Evolutionary conservation across 345 rosid species (phyloP).

Genomic region (Rhizophora mangle): DNA sequence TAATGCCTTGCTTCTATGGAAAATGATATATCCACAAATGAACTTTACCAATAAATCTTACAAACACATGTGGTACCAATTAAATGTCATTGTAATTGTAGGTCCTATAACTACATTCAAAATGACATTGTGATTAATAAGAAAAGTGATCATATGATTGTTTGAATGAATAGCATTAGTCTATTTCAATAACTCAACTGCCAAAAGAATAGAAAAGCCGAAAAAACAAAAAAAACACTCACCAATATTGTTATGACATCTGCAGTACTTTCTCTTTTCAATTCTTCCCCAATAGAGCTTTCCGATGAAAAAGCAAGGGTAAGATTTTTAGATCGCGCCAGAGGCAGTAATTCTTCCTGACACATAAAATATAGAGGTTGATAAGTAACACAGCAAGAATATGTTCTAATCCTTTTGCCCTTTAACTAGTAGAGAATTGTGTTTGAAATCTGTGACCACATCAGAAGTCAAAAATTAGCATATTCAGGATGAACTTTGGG

Average conservation of each 20-base stretch:
- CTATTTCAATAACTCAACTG: not conserved
- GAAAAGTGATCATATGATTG: too few relatives aligned
- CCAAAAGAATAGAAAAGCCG: conserved; percentile 4
- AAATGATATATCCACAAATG: too few relatives aligned
- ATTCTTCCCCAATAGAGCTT: conserved; percentile 91
- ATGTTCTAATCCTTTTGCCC: not conserved
- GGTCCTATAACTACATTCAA: too few relatives aligned
- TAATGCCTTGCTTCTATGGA: too few relatives aligned
- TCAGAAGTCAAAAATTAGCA: not conserved
- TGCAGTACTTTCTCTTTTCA: conserved; percentile 96
- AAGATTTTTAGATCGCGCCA: conserved; percentile 67
- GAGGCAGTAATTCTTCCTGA: conserved; percentile 82
- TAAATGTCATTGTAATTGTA: too few relatives aligned
- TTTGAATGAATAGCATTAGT: too few relatives aligned
- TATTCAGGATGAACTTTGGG: not conserved
- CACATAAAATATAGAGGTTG: conserved; percentile 16
- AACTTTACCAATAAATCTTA: too few relatives aligned
- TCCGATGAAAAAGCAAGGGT: conserved; percentile 91
- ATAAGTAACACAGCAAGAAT: not conserved
- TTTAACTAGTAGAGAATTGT: too few relatives aligned
- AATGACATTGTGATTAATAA: too few relatives aligned
- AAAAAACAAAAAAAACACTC: conserved; percentile 12
- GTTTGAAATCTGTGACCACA: not conserved
- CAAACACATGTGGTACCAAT: too few relatives aligned
- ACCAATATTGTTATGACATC: conserved; percentile 89